These are phyloP conservation scores for Ascochyta koolunga DNA, from an alignment of 2,329 filamentous ascomycete genomes.

Conservation along the genomic window DNA sequence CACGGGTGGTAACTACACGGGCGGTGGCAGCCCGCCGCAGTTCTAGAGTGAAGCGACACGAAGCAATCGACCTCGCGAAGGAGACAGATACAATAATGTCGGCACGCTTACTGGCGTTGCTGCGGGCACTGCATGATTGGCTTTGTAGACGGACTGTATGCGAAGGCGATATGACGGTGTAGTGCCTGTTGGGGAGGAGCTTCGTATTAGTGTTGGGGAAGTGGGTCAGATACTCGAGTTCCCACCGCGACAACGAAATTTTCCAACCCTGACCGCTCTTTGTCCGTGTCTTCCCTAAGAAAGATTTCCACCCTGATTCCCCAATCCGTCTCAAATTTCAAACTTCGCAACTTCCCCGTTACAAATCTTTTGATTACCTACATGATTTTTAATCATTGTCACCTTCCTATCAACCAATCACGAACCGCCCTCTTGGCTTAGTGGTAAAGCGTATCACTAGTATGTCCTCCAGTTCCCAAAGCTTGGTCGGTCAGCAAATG, in stretches of 20 bases:
- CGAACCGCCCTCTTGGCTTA: slow-evolving; percentile 18
- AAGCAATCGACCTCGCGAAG: too few species aligned
- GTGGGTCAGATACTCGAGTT: background rate
- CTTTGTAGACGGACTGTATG: background rate
- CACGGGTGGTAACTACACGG: slow-evolving; percentile 1
- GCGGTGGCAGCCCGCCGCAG: slow-evolving; percentile 11
- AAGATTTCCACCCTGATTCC: too few species aligned
- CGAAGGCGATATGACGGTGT: background rate
- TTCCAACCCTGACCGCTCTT: background rate
- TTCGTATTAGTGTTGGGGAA: background rate
- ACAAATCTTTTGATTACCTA: background rate
- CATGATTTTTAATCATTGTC: background rate
- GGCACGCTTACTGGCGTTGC: slow-evolving; percentile 11
- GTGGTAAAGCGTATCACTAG: slow-evolving; percentile 21
- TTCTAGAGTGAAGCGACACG: slow-evolving; percentile 12
- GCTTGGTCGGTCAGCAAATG: background rate
- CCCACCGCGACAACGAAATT: background rate
- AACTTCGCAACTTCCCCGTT: too few species aligned
- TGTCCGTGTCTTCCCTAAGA: background rate
- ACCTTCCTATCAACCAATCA: slow-evolving; percentile 10
- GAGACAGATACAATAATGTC: too few species aligned
- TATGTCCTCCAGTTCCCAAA: background rate
- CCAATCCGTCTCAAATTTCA: too few species aligned
- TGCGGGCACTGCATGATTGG: slow-evolving; percentile 2
- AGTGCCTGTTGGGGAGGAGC: background rate